Evolutionary conservation across 1,284 basidiomycete genomes (phyloP).

Genomic region (Takashimella koratensis): DNA sequence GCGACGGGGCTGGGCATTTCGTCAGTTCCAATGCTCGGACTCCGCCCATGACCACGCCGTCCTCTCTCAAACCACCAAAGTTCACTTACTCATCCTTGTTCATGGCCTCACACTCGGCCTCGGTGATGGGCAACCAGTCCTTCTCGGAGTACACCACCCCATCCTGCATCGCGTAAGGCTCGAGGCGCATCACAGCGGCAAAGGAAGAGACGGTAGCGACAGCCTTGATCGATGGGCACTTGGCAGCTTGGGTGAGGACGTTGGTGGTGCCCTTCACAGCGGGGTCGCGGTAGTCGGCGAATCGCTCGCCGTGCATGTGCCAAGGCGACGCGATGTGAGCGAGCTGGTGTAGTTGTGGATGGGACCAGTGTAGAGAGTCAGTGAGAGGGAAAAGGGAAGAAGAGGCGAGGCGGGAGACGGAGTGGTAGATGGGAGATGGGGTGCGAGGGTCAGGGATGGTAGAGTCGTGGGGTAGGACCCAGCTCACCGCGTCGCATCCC

Average conservation of each 20-base stretch:
- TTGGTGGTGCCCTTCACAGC: slow-evolving; percentile 53
- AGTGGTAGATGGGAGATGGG: too few species aligned
- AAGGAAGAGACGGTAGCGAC: slow-evolving; percentile 52
- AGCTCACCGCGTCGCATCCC: too few species aligned
- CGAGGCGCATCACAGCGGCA: slow-evolving; percentile 33
- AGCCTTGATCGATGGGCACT: too few species aligned
- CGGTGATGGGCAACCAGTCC: slow-evolving; percentile 26
- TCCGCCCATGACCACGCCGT: too few species aligned
- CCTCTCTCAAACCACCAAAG: too few species aligned
- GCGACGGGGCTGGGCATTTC: background rate
- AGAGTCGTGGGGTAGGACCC: too few species aligned
- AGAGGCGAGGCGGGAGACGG: too few species aligned
- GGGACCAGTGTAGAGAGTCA: too few species aligned
- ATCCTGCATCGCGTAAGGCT: slow-evolving; percentile 17
- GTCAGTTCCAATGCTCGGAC: too few species aligned
- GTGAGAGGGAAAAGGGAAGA: too few species aligned
- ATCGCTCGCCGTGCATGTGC: slow-evolving; percentile 22
- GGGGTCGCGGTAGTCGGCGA: slow-evolving; percentile 48
- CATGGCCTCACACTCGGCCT: slow-evolving; percentile 7
- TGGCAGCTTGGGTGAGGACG: slow-evolving; percentile 45
- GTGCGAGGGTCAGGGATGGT: too few species aligned
- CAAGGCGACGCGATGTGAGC: slow-evolving; percentile 23
- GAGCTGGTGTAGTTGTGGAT: too few species aligned
- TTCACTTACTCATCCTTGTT: slow-evolving; percentile 13
- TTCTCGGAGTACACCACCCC: slow-evolving; percentile 33